Evolutionary conservation across 768 basidiomycete species (phyloP).

Genomic region (Amanita muscaria): DNA sequence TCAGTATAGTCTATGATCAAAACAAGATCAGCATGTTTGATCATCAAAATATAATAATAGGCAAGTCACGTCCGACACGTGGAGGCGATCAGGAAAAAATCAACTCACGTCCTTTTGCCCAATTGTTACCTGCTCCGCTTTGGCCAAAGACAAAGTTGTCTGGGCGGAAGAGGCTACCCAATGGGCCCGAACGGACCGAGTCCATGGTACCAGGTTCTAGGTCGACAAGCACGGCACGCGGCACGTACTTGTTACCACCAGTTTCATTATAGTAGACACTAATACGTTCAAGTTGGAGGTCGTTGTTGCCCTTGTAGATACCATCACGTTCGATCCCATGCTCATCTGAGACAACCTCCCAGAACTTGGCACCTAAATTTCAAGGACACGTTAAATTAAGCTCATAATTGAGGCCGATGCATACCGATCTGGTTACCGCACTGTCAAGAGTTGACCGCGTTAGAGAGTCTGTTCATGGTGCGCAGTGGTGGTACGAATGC

Average conservation of each 20-base stretch:
- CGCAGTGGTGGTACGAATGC: constrained; percentile 19
- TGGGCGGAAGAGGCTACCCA: constrained; percentile 90
- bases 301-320: constrained; percentile 86
- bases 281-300: constrained; percentile 95
- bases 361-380: constrained; percentile 79
- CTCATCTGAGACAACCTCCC: constrained; percentile 98
- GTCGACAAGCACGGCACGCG: constrained; percentile 94
- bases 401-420: constrained; percentile 21
- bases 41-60: no score
- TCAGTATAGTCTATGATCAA: constrained; percentile 70
- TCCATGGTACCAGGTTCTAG: constrained; percentile 98
- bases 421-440: constrained; percentile 99
- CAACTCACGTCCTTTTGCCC: constrained; percentile 97
- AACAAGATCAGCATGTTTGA: constrained; percentile 3
- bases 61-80: constrained; percentile 14
- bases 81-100: neutral
- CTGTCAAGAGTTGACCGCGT: constrained; percentile 26
- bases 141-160: constrained; percentile 99
- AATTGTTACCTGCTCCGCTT: constrained; percentile 98
- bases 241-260: constrained; percentile 94
- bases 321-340: constrained; percentile 94
- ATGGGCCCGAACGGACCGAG: constrained; percentile 81
- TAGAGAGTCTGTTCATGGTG: constrained; percentile 21
- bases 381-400: constrained; percentile 10
- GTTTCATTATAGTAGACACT: constrained; percentile 98